Evolutionary conservation across 2,329 filamentous ascomycete species (phyloP).

Genomic region (Trichothecium sympodiale): DNA sequence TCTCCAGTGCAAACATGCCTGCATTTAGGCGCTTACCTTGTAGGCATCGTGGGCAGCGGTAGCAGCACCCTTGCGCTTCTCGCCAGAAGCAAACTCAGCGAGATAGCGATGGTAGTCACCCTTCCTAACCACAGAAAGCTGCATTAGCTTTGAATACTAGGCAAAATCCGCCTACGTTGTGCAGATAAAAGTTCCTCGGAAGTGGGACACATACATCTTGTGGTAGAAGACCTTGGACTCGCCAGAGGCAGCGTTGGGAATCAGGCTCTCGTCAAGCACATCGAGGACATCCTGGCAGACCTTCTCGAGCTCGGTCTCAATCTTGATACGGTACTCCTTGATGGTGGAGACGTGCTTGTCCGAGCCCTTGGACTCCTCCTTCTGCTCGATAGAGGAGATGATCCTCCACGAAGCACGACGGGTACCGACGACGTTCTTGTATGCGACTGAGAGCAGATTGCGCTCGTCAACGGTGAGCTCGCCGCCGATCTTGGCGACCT

Average conservation of each 20-base stretch:
- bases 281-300: slow-evolving; percentile 97
- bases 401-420: slow-evolving; percentile 98
- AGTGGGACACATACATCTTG: slow-evolving; percentile 71
- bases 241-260: slow-evolving; percentile 90
- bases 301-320: slow-evolving; percentile 92
- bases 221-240: slow-evolving; percentile 99
- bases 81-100: slow-evolving; percentile 83
- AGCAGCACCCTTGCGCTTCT: slow-evolving; percentile 83
- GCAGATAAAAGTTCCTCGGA: slow-evolving; percentile 5
- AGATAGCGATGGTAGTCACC: slow-evolving; percentile 95
- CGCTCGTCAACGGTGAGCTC: slow-evolving; percentile 93
- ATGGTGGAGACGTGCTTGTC: slow-evolving; percentile 92
- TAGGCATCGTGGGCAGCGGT: slow-evolving; percentile 88
- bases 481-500: slow-evolving; percentile 80
- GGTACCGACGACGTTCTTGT: slow-evolving; percentile 99
- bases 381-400: slow-evolving; percentile 99
- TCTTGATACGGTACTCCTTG: slow-evolving; percentile 96
- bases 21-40: slow-evolving; percentile 55
- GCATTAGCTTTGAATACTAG: background rate
- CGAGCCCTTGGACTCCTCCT: slow-evolving; percentile 98
- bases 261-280: slow-evolving; percentile 84
- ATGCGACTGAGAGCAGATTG: slow-evolving; percentile 95
- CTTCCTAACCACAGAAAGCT: slow-evolving; percentile 52
- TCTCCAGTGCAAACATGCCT: background rate
- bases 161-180: background rate